Evolutionary conservation across 2,329 filamentous ascomycete genomes (phyloP).

Genomic region (Stachybotrys echinatus): DNA sequence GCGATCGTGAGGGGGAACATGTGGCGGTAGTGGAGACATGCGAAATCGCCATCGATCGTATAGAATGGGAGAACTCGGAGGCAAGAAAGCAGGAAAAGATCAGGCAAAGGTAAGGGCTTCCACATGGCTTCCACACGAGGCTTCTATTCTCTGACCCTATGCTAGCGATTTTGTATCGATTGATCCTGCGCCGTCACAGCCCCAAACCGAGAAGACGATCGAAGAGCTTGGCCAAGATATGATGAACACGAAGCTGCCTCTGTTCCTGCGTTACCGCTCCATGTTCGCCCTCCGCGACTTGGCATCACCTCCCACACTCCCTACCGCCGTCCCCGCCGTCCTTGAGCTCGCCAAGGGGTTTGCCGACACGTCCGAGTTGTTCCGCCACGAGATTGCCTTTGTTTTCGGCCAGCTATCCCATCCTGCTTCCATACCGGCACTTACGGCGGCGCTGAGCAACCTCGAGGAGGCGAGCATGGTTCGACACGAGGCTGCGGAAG

Average conservation of each 20-base stretch:
- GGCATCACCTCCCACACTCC: slow-evolving; percentile 84
- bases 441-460: slow-evolving; percentile 74
- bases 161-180: slow-evolving; percentile 88
- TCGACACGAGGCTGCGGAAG: slow-evolving; percentile 93
- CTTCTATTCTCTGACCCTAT: neutral
- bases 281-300: slow-evolving; percentile 98
- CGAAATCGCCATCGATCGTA: slow-evolving; percentile 90
- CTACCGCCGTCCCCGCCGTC: slow-evolving; percentile 83
- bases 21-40: slow-evolving; percentile 90
- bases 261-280: slow-evolving; percentile 92
- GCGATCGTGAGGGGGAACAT: slow-evolving; percentile 71
- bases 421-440: slow-evolving; percentile 89
- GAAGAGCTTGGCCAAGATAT: slow-evolving; percentile 70
- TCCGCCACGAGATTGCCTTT: slow-evolving; percentile 97
- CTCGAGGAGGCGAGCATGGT: slow-evolving; percentile 89
- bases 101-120: slow-evolving; percentile 64
- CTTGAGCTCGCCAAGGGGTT: slow-evolving; percentile 82
- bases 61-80: slow-evolving; percentile 85
- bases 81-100: slow-evolving; percentile 69
- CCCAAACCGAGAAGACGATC: slow-evolving; percentile 64
- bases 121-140: slow-evolving; percentile 10
- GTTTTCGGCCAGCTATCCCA: slow-evolving; percentile 96
- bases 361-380: slow-evolving; percentile 79
- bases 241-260: slow-evolving; percentile 70
- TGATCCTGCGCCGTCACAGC: slow-evolving; percentile 86